phyloP scores from a whole-genome alignment of 2,329 filamentous ascomycete species.

The Dactylonectria macrodidyma region DNA sequence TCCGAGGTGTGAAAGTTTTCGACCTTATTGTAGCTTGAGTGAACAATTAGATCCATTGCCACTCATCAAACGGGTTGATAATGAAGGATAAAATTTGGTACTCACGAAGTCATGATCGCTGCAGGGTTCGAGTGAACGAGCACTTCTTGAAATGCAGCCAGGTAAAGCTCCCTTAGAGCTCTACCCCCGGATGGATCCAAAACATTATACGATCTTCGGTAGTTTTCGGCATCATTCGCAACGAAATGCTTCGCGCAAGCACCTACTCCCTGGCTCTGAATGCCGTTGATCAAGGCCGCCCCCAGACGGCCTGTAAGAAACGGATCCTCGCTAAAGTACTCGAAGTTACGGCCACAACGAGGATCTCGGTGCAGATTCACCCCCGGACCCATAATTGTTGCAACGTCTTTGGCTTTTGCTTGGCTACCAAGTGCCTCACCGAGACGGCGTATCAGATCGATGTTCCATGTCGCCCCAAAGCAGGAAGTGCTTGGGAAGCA shows the following conservation, averaged over 20 bases:
- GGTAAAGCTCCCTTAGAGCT: constrained; percentile 27
- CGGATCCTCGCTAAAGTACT: constrained; percentile 39
- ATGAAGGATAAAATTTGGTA: neutral
- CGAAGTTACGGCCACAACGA: constrained; percentile 35
- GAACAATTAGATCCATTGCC: neutral
- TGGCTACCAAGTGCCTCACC: constrained; percentile 26
- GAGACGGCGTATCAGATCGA: constrained; percentile 21
- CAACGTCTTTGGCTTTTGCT: constrained; percentile 27
- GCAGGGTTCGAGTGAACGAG: constrained; percentile 23
- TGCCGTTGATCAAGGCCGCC: constrained; percentile 34
- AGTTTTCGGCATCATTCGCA: constrained; percentile 35
- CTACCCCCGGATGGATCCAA: constrained; percentile 2
- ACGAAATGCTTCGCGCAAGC: constrained; percentile 35
- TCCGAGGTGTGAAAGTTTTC: constrained; percentile 17
- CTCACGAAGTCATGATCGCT: constrained; percentile 36
- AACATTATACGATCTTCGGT: constrained; percentile 31
- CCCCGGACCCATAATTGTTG: constrained; percentile 28
- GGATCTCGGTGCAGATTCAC: constrained; percentile 39
- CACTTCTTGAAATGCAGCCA: constrained; percentile 29
- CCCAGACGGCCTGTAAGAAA: constrained; percentile 32
- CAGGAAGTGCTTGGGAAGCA: constrained; percentile 27
- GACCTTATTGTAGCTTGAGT: constrained; percentile 34
- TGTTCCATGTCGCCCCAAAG: constrained; percentile 30
- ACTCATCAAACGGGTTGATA: neutral
- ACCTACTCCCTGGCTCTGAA: constrained; percentile 25